A percentile compares a stretch with the other conserved stretches of the same genome.
These are phyloP conservation scores for Ochromonadaceae sp. DNA, from an alignment of 352 stramenopile genomes.

Conservation along the genomic window DNA sequence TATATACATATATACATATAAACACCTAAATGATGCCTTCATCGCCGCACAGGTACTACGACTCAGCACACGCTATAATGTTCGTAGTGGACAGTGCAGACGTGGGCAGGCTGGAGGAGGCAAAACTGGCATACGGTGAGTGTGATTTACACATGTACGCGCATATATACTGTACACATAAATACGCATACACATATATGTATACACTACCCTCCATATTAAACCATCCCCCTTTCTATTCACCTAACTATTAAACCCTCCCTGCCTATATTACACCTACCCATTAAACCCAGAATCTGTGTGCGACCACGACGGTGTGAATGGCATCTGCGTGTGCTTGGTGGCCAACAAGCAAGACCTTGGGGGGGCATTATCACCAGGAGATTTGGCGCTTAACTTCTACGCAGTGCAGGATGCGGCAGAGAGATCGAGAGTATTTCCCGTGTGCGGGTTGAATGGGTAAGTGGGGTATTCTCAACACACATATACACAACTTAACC, in stretches of 20 bases:
- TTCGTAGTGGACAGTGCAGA: conserved; percentile 74
- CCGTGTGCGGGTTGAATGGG: conserved; percentile 9
- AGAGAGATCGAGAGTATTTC: not conserved
- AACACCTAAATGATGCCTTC: too few relatives aligned
- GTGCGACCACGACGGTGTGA: conserved; percentile 50
- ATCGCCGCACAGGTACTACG: too few relatives aligned
- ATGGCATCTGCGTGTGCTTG: conserved; percentile 61
- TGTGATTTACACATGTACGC: not conserved
- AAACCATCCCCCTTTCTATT: not conserved
- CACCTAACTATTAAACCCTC: not conserved
- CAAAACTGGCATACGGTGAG: conserved; percentile 56
- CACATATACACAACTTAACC: too few relatives aligned
- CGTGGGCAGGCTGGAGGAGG: conserved; percentile 60
- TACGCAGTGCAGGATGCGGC: conserved; percentile 5
- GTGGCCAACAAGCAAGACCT: conserved; percentile 77
- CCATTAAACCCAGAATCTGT: conserved; percentile 54
- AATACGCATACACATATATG: too few relatives aligned
- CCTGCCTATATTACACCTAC: not conserved
- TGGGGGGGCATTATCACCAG: conserved; percentile 25
- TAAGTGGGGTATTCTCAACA: conserved; percentile 8
- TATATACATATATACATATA: too few relatives aligned
- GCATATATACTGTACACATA: not conserved
- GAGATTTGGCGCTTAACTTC: conserved; percentile 30
- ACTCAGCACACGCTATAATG: conserved; percentile 67
- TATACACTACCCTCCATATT: not conserved